phyloP scores from a whole-genome alignment of 345 rosid genomes.

The Ricinus communis region DNA sequence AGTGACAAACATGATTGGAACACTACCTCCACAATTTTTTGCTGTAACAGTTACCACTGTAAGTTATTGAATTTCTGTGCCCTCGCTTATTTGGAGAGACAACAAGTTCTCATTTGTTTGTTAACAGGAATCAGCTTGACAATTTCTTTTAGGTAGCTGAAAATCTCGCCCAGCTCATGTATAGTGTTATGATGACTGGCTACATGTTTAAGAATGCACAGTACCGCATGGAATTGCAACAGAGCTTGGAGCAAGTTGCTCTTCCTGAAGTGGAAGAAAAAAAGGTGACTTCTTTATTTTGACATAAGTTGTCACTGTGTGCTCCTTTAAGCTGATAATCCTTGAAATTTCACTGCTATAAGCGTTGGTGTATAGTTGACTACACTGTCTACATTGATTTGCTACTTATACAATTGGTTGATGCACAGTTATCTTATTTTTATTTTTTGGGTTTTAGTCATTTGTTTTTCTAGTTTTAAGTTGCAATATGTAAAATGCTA shows the following conservation, averaged over 20 bases:
- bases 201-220: constrained; percentile 96
- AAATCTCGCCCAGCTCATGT: constrained; percentile 97
- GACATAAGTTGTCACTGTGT: too few relatives aligned
- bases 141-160: constrained; percentile 78
- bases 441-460: background rate
- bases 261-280: constrained; percentile 70
- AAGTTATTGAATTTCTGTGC: constrained; percentile 32
- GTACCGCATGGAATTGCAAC: constrained; percentile 84
- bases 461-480: background rate
- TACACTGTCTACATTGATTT: background rate
- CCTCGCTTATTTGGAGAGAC: background rate
- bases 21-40: constrained; percentile 90
- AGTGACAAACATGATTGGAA: constrained; percentile 92
- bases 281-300: constrained; percentile 41
- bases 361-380: background rate
- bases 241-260: constrained; percentile 86
- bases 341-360: background rate
- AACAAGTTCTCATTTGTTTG: background rate
- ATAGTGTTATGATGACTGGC: constrained; percentile 94
- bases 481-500: background rate
- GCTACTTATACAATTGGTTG: background rate
- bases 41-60: constrained; percentile 79
- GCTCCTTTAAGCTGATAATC: background rate
- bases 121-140: constrained; percentile 8
- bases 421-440: background rate